Percentiles rank a stretch among this genome's conserved stretches.
phyloP scores from a whole-genome alignment of 2,329 filamentous ascomycete species.

The Pseudogymnoascus sp. region DNA sequence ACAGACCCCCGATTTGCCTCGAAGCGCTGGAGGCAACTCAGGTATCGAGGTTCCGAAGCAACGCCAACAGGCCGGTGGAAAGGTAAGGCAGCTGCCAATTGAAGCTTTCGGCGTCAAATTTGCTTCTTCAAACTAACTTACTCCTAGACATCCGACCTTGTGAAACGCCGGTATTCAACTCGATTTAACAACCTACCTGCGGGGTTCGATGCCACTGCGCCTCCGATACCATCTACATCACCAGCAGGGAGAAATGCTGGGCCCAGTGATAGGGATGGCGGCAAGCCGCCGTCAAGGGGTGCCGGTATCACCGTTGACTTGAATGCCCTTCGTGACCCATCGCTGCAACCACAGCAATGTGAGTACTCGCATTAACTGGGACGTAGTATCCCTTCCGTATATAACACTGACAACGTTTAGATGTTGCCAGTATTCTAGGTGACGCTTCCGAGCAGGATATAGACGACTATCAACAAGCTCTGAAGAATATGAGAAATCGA shows the following conservation, averaged over 20 bases:
- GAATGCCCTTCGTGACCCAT: conserved; percentile 70
- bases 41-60: conserved; percentile 31
- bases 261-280: conserved; percentile 19
- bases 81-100: conserved; percentile 32
- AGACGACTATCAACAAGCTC: conserved; percentile 24
- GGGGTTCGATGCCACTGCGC: conserved; percentile 58
- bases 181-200: conserved; percentile 72
- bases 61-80: conserved; percentile 45
- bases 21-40: conserved; percentile 29
- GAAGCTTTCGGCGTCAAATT: background rate
- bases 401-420: conserved; percentile 13
- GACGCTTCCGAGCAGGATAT: conserved; percentile 28
- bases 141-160: conserved; percentile 61
- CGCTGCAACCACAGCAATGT: conserved; percentile 72
- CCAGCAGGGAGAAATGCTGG: conserved; percentile 50
- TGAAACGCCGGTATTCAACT: conserved; percentile 90
- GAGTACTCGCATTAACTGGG: conserved; percentile 27
- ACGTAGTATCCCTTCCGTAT: background rate
- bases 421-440: conserved; percentile 32
- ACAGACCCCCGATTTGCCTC: conserved; percentile 38
- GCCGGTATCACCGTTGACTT: conserved; percentile 62
- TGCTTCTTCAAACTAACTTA: conserved; percentile 11
- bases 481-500: conserved; percentile 24
- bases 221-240: conserved; percentile 58
- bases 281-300: conserved; percentile 27